Conservation (phyloP, 2,329 filamentous ascomycete genomes). For the Rhinocladiella similis region DNA sequence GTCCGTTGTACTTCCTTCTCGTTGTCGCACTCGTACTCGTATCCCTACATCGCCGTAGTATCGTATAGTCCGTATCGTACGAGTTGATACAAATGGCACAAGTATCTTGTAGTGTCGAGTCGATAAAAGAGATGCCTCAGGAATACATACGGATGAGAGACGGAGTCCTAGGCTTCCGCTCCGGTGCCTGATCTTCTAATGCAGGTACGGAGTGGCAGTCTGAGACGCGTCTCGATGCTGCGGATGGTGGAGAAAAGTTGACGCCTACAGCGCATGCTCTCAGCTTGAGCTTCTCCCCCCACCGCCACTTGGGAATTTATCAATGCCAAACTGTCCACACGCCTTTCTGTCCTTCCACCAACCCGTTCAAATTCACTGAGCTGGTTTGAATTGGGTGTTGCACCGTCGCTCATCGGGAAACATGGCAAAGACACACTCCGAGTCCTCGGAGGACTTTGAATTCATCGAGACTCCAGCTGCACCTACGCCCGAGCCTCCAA, state of each 20-base stretch:
- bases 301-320: constrained; percentile 12
- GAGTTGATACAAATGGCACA: too few species aligned
- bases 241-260: not conserved
- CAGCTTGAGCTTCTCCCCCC: constrained; percentile 5
- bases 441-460: constrained; percentile 51
- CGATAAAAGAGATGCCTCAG: too few species aligned
- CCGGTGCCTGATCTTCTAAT: not conserved
- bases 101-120: too few species aligned
- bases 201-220: not conserved
- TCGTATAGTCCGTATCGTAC: too few species aligned
- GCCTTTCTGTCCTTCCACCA: constrained; percentile 2
- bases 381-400: not conserved
- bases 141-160: too few species aligned
- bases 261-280: not conserved
- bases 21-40: too few species aligned
- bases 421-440: constrained; percentile 44
- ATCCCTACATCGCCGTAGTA: too few species aligned
- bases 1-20: too few species aligned
- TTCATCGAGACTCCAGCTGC: constrained; percentile 62
- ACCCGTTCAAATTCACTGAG: not conserved
- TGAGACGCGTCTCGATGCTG: too few species aligned
- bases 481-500: constrained; percentile 50
- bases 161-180: too few species aligned
- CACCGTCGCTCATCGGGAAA: constrained; percentile 26
- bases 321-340: constrained; percentile 8